phyloP scores from a whole-genome alignment of 129 eudicot species.

The Scalesia atractyloides region DNA sequence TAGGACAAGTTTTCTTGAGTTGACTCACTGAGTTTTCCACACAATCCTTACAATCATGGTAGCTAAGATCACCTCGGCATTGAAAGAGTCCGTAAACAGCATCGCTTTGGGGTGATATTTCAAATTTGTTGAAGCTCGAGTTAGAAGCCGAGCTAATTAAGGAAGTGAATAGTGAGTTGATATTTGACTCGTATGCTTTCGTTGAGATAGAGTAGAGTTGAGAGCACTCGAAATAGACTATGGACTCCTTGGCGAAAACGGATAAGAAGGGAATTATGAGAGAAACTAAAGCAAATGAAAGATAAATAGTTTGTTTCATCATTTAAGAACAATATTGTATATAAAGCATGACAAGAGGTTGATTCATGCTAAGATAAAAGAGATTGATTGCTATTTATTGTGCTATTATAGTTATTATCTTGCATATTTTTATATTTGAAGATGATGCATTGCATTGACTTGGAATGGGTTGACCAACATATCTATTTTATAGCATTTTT shows the following conservation, averaged over 20 bases:
- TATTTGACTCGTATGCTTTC: slow-evolving; percentile 52
- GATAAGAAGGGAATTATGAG: slow-evolving; percentile 18
- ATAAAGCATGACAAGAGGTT: no score
- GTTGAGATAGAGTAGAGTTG: slow-evolving; percentile 35
- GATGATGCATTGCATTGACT: no score
- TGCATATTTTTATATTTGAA: no score
- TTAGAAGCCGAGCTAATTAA: slow-evolving; percentile 47
- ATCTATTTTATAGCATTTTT: no score
- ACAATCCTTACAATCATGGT: slow-evolving; percentile 47
- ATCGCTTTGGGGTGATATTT: slow-evolving; percentile 46
- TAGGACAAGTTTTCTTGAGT: slow-evolving; percentile 49
- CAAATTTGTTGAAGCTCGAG: slow-evolving; percentile 49
- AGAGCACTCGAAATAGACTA: slow-evolving; percentile 55
- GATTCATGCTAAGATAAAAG: no score
- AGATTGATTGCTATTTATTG: no score
- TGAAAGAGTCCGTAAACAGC: slow-evolving; percentile 62
- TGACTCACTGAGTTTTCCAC: slow-evolving; percentile 48
- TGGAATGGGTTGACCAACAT: neutral
- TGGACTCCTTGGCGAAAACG: slow-evolving; percentile 32
- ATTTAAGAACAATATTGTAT: neutral
- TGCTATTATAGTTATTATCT: no score
- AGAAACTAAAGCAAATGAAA: slow-evolving; percentile 1
- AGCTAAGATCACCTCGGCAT: slow-evolving; percentile 56
- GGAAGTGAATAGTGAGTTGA: slow-evolving; percentile 61
- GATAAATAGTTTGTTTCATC: neutral